Percentiles rank a stretch among this genome's conserved stretches.
phyloP scores from a whole-genome alignment of 2,329 filamentous ascomycete genomes.

The Stemphylium beticola region DNA sequence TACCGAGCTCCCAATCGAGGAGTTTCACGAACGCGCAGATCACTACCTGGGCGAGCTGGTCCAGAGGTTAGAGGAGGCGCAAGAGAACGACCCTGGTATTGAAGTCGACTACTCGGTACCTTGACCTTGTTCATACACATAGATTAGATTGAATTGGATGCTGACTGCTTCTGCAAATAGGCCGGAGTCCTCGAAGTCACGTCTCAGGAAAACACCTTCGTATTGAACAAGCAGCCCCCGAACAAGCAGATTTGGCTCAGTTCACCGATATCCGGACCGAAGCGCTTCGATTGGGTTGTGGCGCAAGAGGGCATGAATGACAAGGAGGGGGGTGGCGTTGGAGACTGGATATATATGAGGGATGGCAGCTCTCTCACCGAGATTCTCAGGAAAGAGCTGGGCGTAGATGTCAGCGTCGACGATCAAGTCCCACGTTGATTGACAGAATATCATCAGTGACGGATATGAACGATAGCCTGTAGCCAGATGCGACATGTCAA shows the following conservation, averaged over 20 bases:
- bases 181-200: constrained; percentile 84
- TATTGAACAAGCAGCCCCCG: constrained; percentile 97
- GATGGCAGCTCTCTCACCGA: constrained; percentile 79
- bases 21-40: constrained; percentile 82
- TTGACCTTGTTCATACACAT: constrained; percentile 20
- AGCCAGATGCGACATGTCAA: constrained; percentile 1
- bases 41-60: constrained; percentile 70
- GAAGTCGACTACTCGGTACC: constrained; percentile 90
- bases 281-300: constrained; percentile 90
- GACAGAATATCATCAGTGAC: background rate
- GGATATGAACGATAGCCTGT: constrained; percentile 5
- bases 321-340: constrained; percentile 76
- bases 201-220: constrained; percentile 74
- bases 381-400: constrained; percentile 77
- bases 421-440: constrained; percentile 39
- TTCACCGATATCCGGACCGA: constrained; percentile 87
- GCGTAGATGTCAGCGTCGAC: constrained; percentile 59
- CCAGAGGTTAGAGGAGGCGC: constrained; percentile 70
- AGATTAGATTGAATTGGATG: background rate
- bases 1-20: constrained; percentile 68
- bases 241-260: constrained; percentile 98
- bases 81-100: constrained; percentile 75
- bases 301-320: constrained; percentile 73
- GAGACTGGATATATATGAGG: constrained; percentile 86
- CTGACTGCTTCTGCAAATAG: constrained; percentile 56